Evolutionary conservation across 2,329 filamentous ascomycete genomes (phyloP).

Genomic region (Fusarium sp.): DNA sequence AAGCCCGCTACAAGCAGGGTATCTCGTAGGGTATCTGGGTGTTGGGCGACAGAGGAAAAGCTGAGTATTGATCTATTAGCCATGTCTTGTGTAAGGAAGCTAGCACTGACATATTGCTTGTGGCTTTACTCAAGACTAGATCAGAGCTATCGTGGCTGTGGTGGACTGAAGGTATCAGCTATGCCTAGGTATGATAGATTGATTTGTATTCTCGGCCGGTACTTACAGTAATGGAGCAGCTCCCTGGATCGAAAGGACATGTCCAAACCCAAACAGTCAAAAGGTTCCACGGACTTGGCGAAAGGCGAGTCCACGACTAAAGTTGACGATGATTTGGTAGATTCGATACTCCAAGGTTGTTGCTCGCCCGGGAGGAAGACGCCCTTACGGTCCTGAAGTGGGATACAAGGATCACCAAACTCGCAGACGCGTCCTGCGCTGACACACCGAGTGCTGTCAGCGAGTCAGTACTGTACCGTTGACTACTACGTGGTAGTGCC

Average conservation of each 20-base stretch:
- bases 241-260: constrained; percentile 43
- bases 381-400: constrained; percentile 40
- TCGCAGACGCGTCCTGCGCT: constrained; percentile 29
- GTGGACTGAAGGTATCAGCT: constrained; percentile 15
- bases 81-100: fast-evolving
- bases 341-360: constrained; percentile 32
- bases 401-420: constrained; percentile 26
- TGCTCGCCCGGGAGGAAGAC: constrained; percentile 38
- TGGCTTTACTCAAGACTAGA: constrained; percentile 7
- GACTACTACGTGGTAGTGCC: too few relatives aligned
- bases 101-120: constrained; percentile 16
- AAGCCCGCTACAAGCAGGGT: constrained; percentile 36
- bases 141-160: constrained; percentile 23
- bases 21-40: constrained; percentile 36
- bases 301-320: background rate
- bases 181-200: background rate
- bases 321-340: background rate
- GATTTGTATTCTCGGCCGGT: too few relatives aligned
- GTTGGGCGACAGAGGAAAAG: constrained; percentile 27
- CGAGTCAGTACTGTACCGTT: constrained; percentile 2
- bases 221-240: constrained; percentile 41
- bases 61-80: background rate
- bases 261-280: constrained; percentile 35
- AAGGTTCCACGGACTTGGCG: constrained; percentile 27
- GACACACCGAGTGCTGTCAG: constrained; percentile 27